A percentile compares a stretch with the other conserved stretches of the same genome.
These are phyloP conservation scores for Pterocarpus santalinus DNA, from an alignment of 306 rosid species.

Conservation along the genomic window DNA sequence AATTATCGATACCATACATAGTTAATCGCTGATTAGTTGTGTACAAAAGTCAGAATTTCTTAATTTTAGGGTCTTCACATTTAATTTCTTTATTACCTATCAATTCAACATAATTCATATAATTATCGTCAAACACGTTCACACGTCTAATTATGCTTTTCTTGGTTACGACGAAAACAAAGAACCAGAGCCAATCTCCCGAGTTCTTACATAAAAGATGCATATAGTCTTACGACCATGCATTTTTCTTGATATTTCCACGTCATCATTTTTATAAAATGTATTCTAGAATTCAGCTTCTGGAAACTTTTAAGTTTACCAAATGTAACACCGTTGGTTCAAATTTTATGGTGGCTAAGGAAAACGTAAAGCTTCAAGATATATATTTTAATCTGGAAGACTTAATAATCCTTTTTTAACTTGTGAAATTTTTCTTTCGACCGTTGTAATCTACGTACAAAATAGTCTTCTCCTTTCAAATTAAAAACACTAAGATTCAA, in stretches of 20 bases:
- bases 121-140: conserved; percentile 9
- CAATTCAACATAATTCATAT: no score
- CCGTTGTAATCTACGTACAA: neutral
- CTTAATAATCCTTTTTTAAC: neutral
- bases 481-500: neutral
- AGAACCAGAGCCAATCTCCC: neutral
- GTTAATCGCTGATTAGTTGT: neutral
- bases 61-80: neutral
- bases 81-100: neutral
- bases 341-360: neutral
- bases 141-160: neutral
- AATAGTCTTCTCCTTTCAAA: conserved; percentile 5
- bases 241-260: neutral
- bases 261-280: neutral
- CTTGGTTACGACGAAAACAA: neutral
- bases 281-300: conserved; percentile 28
- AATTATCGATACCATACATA: neutral
- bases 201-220: neutral
- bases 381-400: neutral
- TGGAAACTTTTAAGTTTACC: conserved; percentile 2
- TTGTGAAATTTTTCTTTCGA: neutral
- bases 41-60: neutral
- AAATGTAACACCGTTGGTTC: neutral
- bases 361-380: neutral
- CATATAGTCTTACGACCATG: neutral